A percentile compares a stretch with the other conserved stretches of the same genome.
These are phyloP conservation scores for Casuarina cunninghamiana DNA, from an alignment of 306 rosid species.

Conservation along the genomic window DNA sequence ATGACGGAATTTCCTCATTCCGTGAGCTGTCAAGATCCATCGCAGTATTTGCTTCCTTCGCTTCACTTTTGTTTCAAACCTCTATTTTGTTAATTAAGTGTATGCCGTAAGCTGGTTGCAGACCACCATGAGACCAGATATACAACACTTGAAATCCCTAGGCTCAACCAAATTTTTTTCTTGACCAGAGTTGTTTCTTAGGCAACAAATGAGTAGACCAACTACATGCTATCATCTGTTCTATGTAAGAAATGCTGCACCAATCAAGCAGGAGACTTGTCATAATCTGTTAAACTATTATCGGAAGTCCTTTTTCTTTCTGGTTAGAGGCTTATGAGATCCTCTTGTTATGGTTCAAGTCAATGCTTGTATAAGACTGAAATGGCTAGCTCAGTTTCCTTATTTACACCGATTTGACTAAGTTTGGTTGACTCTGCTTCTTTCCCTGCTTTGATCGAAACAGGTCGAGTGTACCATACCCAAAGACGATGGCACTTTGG, in stretches of 20 bases:
- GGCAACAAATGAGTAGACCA: background rate
- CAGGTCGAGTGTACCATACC: conserved; percentile 98
- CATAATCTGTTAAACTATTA: background rate
- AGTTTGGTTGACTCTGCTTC: background rate
- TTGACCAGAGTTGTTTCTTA: background rate
- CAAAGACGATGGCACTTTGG: conserved; percentile 82
- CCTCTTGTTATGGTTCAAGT: no score
- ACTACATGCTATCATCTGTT: background rate
- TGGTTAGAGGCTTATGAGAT: background rate
- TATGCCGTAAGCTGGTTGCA: background rate
- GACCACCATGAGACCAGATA: background rate
- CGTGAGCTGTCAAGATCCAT: background rate
- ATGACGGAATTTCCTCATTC: background rate
- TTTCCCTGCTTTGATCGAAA: conserved; percentile 15
- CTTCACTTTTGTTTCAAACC: background rate
- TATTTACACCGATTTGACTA: background rate
- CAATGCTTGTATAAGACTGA: no score
- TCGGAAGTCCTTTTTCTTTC: background rate
- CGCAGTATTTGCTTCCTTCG: background rate
- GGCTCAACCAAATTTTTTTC: background rate
- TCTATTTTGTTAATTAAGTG: background rate
- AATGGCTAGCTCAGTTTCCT: background rate
- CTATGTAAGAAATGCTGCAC: background rate
- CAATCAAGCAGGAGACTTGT: background rate
- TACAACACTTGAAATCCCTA: background rate